These are phyloP conservation scores for Carallia pectinifolia DNA, from an alignment of 345 rosid species.

Conservation along the genomic window DNA sequence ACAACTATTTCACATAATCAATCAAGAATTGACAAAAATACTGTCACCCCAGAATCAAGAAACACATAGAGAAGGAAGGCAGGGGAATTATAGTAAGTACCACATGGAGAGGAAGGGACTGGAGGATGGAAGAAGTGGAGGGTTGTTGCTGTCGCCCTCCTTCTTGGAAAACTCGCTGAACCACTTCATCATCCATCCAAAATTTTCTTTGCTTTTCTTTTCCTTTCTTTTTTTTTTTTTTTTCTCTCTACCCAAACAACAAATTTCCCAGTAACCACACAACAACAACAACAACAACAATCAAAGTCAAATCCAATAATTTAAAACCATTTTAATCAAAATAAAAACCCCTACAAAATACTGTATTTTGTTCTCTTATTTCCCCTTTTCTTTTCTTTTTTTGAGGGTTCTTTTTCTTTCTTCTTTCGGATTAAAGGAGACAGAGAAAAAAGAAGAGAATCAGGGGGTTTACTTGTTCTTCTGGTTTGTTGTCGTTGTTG, in stretches of 20 bases:
- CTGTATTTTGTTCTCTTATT: background rate
- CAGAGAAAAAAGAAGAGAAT: background rate
- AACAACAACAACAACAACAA: background rate
- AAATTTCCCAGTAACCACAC: too few relatives aligned
- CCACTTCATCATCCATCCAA: constrained; percentile 85
- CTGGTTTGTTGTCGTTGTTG: background rate
- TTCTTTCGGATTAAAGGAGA: background rate
- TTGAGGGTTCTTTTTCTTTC: background rate
- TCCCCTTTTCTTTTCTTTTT: background rate
- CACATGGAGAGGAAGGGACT: constrained; percentile 94
- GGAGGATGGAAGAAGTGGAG: constrained; percentile 86
- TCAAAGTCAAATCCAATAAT: background rate
- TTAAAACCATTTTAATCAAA: background rate
- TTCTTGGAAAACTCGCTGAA: constrained; percentile 87
- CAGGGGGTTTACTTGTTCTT: background rate
- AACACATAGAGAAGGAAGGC: background rate
- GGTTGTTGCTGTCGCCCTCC: constrained; percentile 91
- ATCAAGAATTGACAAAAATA: background rate
- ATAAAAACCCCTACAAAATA: background rate
- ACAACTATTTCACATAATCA: too few relatives aligned
- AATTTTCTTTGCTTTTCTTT: background rate
- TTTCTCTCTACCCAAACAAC: too few relatives aligned
- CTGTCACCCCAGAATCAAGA: background rate
- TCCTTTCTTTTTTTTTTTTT: background rate
- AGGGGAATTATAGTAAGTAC: constrained; percentile 24